Evolutionary conservation across 352 stramenopile species (phyloP), one percentile per base, ranked within the genome.

Genomic region (Phytopythium litorale): DNA sequence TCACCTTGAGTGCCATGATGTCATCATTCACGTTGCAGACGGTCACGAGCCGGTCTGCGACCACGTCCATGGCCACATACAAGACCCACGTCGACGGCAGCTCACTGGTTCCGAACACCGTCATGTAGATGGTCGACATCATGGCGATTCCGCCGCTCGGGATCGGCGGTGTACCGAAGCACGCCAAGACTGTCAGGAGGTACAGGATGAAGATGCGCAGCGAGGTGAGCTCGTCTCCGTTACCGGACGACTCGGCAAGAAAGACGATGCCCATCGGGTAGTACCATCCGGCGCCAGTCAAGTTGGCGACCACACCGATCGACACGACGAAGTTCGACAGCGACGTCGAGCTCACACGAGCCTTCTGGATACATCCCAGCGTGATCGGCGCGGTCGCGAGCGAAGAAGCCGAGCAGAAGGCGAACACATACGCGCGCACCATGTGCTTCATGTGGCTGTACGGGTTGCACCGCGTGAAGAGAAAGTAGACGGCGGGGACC

Each of bases 11-110:
- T 32, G 80, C 82, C 76, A 91, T 87, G 60, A 88, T 75, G 65
- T 92, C 84, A 51, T 89, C 84, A 55, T 89, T 89, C 6, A 94
- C 81, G 54, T 94, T 91, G 69, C 82, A 87, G 43, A 84, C 66
- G 0, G 82, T 84, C 16, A 66, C 65, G 33, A 94, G 65, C 49
- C 84, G 84, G 28, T 91, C 80, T 9, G 79, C 68, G 25, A 91
- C 63, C 52, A 89, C 87, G 45, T 92, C 79, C 58, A 87, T 74
- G 1, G 83, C 73, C 21, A 88, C 59, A 45, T 87, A 78, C 6
- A 87, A 71, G 16, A 67, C 71, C 62, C 88, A 91, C 0, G 77
- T 86, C 7, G 70, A 68, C 19, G 81, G 78, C 42, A 85, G 50
- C 4, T 76, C 55, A 13, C 63, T 73, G 38, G 78, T 66, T 7